A percentile compares a stretch with the other conserved stretches of the same genome.
phyloP scores from a whole-genome alignment of 306 rosid genomes.

The Albizia julibrissin region DNA sequence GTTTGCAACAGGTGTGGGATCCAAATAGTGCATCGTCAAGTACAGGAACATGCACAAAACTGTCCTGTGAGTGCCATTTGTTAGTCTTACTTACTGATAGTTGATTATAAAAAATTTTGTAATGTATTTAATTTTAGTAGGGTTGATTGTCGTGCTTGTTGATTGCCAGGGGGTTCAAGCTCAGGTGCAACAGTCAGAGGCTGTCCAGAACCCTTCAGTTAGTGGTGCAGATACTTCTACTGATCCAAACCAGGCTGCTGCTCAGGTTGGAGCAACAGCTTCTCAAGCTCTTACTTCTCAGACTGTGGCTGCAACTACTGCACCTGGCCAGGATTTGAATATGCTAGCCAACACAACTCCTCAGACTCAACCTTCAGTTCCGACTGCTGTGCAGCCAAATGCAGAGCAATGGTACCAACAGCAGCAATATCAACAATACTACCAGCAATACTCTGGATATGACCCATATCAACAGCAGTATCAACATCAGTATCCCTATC shows the following conservation, averaged over 20 bases:
- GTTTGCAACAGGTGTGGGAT: conserved; percentile 90
- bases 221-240: conserved; percentile 47
- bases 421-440: conserved; percentile 87
- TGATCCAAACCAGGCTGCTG: conserved; percentile 54
- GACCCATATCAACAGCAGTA: conserved; percentile 90
- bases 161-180: conserved; percentile 74
- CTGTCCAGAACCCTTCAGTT: conserved; percentile 54
- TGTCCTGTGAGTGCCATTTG: conserved; percentile 65
- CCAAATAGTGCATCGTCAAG: conserved; percentile 93
- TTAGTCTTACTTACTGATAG: background rate
- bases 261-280: conserved; percentile 44
- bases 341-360: conserved; percentile 56
- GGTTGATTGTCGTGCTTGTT: conserved; percentile 32
- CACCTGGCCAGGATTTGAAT: conserved; percentile 62
- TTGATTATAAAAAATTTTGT: background rate
- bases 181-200: conserved; percentile 61
- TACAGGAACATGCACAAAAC: conserved; percentile 90
- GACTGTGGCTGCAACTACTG: conserved; percentile 44
- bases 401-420: conserved; percentile 96
- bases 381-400: conserved; percentile 56
- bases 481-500: conserved; percentile 86
- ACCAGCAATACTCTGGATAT: conserved; percentile 92
- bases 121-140: conserved; percentile 8
- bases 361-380: conserved; percentile 61
- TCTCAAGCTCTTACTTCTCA: conserved; percentile 67